These are phyloP conservation scores for Cutaneotrichosporon spelunceum DNA, from an alignment of 1,284 basidiomycete species.

Conservation along the genomic window DNA sequence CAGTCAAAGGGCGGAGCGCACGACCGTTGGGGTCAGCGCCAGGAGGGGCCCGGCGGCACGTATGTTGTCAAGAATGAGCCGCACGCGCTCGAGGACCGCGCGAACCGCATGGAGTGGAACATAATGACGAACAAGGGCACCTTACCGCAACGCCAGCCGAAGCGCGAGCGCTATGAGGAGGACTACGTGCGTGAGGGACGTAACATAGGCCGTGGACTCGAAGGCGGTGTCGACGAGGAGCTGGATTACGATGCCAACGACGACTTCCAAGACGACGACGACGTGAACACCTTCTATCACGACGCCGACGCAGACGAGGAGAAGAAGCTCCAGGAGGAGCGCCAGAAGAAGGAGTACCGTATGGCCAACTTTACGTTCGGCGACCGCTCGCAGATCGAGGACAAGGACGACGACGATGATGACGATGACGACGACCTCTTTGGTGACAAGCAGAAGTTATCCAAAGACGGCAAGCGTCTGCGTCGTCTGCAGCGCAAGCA, in stretches of 20 bases:
- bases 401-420: constrained; percentile 31
- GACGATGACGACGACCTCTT: constrained; percentile 38
- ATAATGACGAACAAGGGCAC: constrained; percentile 28
- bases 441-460: constrained; percentile 30
- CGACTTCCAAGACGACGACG: constrained; percentile 50
- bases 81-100: constrained; percentile 24
- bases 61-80: constrained; percentile 17
- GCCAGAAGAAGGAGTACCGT: constrained; percentile 42
- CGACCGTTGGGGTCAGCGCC: constrained; percentile 43
- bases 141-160: not conserved
- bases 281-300: constrained; percentile 45
- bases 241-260: constrained; percentile 47
- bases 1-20: constrained; percentile 43
- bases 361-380: constrained; percentile 46
- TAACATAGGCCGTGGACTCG: constrained; percentile 37
- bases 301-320: constrained; percentile 46
- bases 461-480: constrained; percentile 38
- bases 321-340: constrained; percentile 42
- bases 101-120: constrained; percentile 32
- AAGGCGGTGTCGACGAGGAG: constrained; percentile 46
- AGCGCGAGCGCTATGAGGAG: constrained; percentile 23
- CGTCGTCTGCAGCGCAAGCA: constrained; percentile 40
- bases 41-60: constrained; percentile 16
- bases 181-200: constrained; percentile 41
- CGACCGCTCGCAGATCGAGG: constrained; percentile 43